Percentiles rank a stretch among this genome's conserved stretches.
These are phyloP conservation scores for Rhododendron molle DNA, from an alignment of 148 eudicot species.

Conservation along the genomic window DNA sequence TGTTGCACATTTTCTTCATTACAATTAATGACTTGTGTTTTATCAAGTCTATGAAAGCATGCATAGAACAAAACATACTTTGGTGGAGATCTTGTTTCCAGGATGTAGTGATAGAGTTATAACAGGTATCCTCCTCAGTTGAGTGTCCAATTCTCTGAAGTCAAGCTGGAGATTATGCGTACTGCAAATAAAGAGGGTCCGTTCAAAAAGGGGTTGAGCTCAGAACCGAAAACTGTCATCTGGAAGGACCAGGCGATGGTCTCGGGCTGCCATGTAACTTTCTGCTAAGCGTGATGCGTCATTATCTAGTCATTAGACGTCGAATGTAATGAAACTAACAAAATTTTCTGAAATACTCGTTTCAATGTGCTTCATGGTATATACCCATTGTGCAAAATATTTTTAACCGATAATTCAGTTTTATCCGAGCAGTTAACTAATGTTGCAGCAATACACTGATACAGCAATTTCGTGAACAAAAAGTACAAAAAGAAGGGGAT, in stretches of 20 bases:
- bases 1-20: not conserved
- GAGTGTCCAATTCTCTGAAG: not conserved
- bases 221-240: not conserved
- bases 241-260: not conserved
- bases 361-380: no score
- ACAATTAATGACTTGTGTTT: not conserved
- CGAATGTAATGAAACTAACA: no score
- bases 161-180: not conserved
- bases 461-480: no score
- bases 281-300: not conserved
- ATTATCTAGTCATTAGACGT: no score
- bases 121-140: not conserved
- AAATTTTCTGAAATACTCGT: no score
- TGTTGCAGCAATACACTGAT: no score
- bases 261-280: no score
- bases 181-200: not conserved
- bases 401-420: no score
- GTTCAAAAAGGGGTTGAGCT: not conserved
- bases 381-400: no score
- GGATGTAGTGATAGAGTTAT: not conserved
- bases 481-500: no score
- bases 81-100: not conserved
- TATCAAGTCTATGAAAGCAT: not conserved
- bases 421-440: no score
- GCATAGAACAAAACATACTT: not conserved